A percentile compares a stretch with the other conserved stretches of the same genome.
Conservation (phyloP, 352 stramenopile genomes). For the Globisporangium cederbergense region DNA sequence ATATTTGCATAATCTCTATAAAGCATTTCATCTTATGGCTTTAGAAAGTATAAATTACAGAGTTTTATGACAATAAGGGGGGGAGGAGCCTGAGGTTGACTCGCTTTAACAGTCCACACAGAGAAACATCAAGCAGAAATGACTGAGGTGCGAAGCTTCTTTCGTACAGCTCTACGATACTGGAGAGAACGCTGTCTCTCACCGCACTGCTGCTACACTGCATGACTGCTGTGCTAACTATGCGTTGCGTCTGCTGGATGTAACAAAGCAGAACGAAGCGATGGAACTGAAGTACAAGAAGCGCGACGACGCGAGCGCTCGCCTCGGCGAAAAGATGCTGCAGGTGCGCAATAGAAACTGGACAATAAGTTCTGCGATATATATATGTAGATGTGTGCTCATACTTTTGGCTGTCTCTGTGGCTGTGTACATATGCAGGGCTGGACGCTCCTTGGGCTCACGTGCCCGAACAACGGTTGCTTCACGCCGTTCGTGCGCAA, state of each 20-base stretch:
- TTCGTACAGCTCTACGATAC: not conserved
- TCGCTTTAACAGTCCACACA: not conserved
- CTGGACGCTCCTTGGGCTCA: constrained; percentile 71
- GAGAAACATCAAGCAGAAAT: not conserved
- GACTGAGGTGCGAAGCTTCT: constrained; percentile 5
- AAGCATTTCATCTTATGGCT: not conserved
- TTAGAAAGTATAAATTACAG: not conserved
- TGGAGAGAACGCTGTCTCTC: not conserved
- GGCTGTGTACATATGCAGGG: constrained; percentile 28
- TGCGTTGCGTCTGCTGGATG: not conserved
- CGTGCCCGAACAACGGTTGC: constrained; percentile 67
- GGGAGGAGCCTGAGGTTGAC: not conserved
- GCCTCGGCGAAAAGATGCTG: constrained; percentile 79
- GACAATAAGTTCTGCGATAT: too few relatives aligned
- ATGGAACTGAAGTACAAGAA: constrained; percentile 49
- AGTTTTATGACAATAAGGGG: not conserved
- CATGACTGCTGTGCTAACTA: not conserved
- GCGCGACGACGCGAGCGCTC: constrained; percentile 69
- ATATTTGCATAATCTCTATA: not conserved
- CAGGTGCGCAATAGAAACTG: constrained; percentile 32
- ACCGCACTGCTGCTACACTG: not conserved
- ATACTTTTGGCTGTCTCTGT: not conserved
- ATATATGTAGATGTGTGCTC: not conserved
- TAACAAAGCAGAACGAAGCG: constrained; percentile 7
- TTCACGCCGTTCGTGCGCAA: constrained; percentile 78